phyloP scores from a whole-genome alignment of 2,329 filamentous ascomycete species.

The Metarhizium humberi region DNA sequence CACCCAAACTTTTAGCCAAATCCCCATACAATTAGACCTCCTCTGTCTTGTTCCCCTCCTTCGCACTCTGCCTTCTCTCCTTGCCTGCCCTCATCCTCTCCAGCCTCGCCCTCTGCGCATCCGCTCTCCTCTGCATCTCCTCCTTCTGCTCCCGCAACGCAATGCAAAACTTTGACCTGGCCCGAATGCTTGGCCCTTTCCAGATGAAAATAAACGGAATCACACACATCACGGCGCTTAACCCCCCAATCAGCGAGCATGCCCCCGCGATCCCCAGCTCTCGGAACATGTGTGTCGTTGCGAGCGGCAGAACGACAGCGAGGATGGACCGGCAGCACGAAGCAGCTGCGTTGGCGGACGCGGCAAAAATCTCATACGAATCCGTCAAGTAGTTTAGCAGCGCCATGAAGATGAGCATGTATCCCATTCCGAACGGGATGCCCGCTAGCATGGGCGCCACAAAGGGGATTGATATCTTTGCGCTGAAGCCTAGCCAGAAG shows the following conservation, averaged over 20 bases:
- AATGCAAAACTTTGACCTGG: slow-evolving; percentile 52
- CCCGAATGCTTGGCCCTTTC: slow-evolving; percentile 45
- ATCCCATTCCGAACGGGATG: slow-evolving; percentile 52
- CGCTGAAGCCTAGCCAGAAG: slow-evolving; percentile 57
- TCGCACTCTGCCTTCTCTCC: slow-evolving; percentile 6
- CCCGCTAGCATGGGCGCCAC: slow-evolving; percentile 51
- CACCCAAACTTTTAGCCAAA: neutral
- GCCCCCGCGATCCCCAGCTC: slow-evolving; percentile 38
- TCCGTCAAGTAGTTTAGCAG: slow-evolving; percentile 59
- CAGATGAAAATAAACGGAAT: slow-evolving; percentile 46
- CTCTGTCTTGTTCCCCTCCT: slow-evolving; percentile 10
- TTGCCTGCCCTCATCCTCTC: slow-evolving; percentile 9
- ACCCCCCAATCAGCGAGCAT: slow-evolving; percentile 39
- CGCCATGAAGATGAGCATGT: slow-evolving; percentile 54
- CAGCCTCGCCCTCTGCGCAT: slow-evolving; percentile 23
- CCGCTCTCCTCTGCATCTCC: slow-evolving; percentile 31
- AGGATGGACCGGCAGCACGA: slow-evolving; percentile 93
- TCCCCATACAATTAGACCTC: neutral
- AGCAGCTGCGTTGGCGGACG: slow-evolving; percentile 70
- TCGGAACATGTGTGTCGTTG: slow-evolving; percentile 39
- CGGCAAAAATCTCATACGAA: slow-evolving; percentile 56
- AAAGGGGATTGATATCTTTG: slow-evolving; percentile 37
- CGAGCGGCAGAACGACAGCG: slow-evolving; percentile 60
- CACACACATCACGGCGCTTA: slow-evolving; percentile 39
- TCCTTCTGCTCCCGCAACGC: slow-evolving; percentile 44